These are phyloP conservation scores for Suillus placidus DNA, from an alignment of 768 basidiomycete genomes.

Conservation along the genomic window DNA sequence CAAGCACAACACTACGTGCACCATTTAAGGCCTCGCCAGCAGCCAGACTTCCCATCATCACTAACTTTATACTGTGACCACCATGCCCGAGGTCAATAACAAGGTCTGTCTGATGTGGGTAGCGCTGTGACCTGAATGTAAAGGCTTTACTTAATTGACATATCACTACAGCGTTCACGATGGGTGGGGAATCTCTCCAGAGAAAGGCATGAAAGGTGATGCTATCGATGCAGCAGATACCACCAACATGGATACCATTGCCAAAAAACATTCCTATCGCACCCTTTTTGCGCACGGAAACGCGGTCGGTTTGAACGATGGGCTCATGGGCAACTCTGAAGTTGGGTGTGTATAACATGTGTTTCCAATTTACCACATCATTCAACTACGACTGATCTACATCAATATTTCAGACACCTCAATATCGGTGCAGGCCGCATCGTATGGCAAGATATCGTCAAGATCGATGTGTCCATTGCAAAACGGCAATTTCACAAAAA, in stretches of 20 bases:
- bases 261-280: slow-evolving; percentile 71
- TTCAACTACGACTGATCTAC: not conserved
- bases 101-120: slow-evolving; percentile 90
- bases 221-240: slow-evolving; percentile 87
- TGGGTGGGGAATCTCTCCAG: slow-evolving; percentile 85
- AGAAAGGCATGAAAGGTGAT: slow-evolving; percentile 77
- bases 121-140: not conserved
- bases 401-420: slow-evolving; percentile 64
- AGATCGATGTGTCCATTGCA: slow-evolving; percentile 90
- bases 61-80: not conserved
- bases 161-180: slow-evolving; percentile 75
- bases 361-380: not conserved
- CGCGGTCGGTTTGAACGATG: slow-evolving; percentile 91
- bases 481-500: slow-evolving; percentile 86
- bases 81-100: slow-evolving; percentile 67
- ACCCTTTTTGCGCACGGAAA: slow-evolving; percentile 83
- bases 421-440: slow-evolving; percentile 95
- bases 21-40: not conserved
- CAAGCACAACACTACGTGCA: not conserved
- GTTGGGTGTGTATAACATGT: slow-evolving; percentile 69
- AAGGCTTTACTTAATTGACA: not conserved
- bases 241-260: slow-evolving; percentile 87
- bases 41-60: not conserved
- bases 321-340: slow-evolving; percentile 97
- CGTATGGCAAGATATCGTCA: slow-evolving; percentile 98